Percentiles rank a stretch among this genome's conserved stretches.
Evolutionary conservation across 169 alveolate genomes (phyloP).

Genomic region (Cytauxzoon felis): DNA sequence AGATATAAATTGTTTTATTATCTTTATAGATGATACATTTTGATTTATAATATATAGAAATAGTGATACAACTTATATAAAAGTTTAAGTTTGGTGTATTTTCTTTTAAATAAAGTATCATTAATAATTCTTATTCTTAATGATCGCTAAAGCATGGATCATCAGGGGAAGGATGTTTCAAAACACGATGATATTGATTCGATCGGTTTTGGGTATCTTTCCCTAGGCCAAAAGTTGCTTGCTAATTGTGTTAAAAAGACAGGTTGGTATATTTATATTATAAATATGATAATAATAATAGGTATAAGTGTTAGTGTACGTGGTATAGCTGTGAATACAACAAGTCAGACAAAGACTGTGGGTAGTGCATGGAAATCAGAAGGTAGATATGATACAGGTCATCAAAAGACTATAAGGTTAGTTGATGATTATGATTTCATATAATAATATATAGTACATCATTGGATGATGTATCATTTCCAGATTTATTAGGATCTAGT

Average conservation of each 20-base stretch:
- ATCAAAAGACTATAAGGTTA: slow-evolving; percentile 1
- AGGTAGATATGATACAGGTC: neutral
- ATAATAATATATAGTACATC: slow-evolving; percentile 2
- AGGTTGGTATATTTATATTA: slow-evolving; percentile 7
- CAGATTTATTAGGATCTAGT: slow-evolving; percentile 41
- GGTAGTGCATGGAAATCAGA: slow-evolving; percentile 67
- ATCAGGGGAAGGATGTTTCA: slow-evolving; percentile 18
- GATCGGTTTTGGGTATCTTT: slow-evolving; percentile 21
- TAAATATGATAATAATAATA: neutral
- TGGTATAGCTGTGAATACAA: slow-evolving; percentile 54
- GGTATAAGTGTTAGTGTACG: slow-evolving; percentile 60
- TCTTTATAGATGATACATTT: too few relatives aligned
- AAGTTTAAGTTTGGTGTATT: too few relatives aligned
- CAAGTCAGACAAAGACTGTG: slow-evolving; percentile 30
- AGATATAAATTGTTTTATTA: too few relatives aligned
- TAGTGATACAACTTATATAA: too few relatives aligned
- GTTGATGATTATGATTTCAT: neutral
- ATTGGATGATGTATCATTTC: slow-evolving; percentile 49
- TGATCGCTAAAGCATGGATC: slow-evolving; percentile 29
- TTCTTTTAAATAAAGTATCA: too few relatives aligned
- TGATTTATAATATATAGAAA: too few relatives aligned
- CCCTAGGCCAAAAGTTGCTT: slow-evolving; percentile 51
- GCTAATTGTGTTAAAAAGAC: slow-evolving; percentile 28
- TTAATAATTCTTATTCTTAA: too few relatives aligned
- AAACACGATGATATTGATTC: slow-evolving; percentile 17